These are phyloP conservation scores for Cladorrhinum samala DNA, from an alignment of 495 filamentous ascomycete genomes.

Conservation along the genomic window DNA sequence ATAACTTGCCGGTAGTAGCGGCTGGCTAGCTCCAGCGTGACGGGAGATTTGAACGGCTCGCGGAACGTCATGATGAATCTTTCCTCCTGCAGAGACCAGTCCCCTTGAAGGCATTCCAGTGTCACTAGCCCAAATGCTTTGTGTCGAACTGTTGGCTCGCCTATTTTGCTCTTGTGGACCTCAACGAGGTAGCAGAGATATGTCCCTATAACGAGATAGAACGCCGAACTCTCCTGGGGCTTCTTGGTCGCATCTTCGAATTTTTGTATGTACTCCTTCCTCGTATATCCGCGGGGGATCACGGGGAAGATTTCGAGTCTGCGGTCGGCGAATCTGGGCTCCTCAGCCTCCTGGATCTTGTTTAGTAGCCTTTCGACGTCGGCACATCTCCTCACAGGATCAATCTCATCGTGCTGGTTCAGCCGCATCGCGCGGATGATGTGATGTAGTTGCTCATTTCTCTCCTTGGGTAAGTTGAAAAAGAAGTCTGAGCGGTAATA, in stretches of 20 bases:
- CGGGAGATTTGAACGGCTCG: slow-evolving; percentile 56
- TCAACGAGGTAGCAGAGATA: slow-evolving; percentile 79
- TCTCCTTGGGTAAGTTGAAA: slow-evolving; percentile 64
- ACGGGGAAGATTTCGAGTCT: slow-evolving; percentile 79
- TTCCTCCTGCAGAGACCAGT: slow-evolving; percentile 59
- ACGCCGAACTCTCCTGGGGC: slow-evolving; percentile 73
- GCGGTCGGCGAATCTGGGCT: slow-evolving; percentile 60
- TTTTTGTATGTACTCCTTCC: slow-evolving; percentile 40
- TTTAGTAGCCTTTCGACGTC: slow-evolving; percentile 60
- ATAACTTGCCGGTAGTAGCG: slow-evolving; percentile 71
- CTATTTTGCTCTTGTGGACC: slow-evolving; percentile 44
- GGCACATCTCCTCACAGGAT: slow-evolving; percentile 50
- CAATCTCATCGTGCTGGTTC: slow-evolving; percentile 27
- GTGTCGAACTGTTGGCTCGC: slow-evolving; percentile 39
- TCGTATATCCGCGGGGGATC: slow-evolving; percentile 60
- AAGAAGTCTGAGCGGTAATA: slow-evolving; percentile 52
- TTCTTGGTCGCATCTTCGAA: slow-evolving; percentile 42
- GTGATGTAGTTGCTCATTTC: slow-evolving; percentile 66
- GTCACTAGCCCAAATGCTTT: slow-evolving; percentile 66
- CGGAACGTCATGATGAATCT: slow-evolving; percentile 81
- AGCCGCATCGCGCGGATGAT: slow-evolving; percentile 57
- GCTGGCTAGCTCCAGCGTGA: slow-evolving; percentile 71
- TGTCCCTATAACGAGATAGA: slow-evolving; percentile 79
- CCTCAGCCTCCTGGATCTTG: slow-evolving; percentile 57
- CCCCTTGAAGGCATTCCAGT: slow-evolving; percentile 44